phyloP scores from a whole-genome alignment of 352 stramenopile genomes.

The Globisporangium viniferum region DNA sequence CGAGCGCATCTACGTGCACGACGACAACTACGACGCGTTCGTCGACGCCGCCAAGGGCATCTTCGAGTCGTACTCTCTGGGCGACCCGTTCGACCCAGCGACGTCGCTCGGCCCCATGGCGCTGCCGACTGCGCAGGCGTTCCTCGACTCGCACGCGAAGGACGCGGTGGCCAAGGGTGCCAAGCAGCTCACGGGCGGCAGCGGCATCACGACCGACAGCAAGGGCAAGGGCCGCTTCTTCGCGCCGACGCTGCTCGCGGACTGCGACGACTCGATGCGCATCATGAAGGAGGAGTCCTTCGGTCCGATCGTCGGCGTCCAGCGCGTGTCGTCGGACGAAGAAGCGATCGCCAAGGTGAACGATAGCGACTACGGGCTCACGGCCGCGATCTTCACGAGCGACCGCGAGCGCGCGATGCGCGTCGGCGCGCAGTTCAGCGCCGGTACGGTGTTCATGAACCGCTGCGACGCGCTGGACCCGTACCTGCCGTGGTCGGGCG shows the following conservation, averaged over 20 bases:
- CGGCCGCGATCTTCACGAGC: slow-evolving; percentile 67
- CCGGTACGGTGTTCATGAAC: slow-evolving; percentile 85
- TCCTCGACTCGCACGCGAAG: slow-evolving; percentile 57
- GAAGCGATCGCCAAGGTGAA: slow-evolving; percentile 81
- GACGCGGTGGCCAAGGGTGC: slow-evolving; percentile 76
- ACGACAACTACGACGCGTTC: slow-evolving; percentile 78
- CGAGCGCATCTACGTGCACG: slow-evolving; percentile 85
- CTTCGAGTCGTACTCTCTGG: slow-evolving; percentile 64
- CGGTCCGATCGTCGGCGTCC: slow-evolving; percentile 74
- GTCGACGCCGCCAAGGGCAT: slow-evolving; percentile 57
- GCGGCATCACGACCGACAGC: slow-evolving; percentile 38
- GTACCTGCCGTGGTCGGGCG: slow-evolving; percentile 77
- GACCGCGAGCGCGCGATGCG: slow-evolving; percentile 52
- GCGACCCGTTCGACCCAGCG: slow-evolving; percentile 52
- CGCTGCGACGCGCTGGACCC: slow-evolving; percentile 80
- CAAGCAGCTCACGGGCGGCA: slow-evolving; percentile 38
- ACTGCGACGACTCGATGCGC: slow-evolving; percentile 64
- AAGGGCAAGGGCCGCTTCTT: slow-evolving; percentile 71
- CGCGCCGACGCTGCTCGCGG: slow-evolving; percentile 66
- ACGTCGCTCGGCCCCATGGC: slow-evolving; percentile 78
- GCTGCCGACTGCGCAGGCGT: slow-evolving; percentile 38
- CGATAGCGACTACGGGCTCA: slow-evolving; percentile 78
- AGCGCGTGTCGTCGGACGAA: slow-evolving; percentile 64
- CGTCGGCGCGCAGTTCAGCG: slow-evolving; percentile 57
- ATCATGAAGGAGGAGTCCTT: slow-evolving; percentile 86